Evolutionary conservation across 139 green algal species (phyloP), one percentile per base, ranked within the genome.

Genomic region (Coelastrella sp.): DNA sequence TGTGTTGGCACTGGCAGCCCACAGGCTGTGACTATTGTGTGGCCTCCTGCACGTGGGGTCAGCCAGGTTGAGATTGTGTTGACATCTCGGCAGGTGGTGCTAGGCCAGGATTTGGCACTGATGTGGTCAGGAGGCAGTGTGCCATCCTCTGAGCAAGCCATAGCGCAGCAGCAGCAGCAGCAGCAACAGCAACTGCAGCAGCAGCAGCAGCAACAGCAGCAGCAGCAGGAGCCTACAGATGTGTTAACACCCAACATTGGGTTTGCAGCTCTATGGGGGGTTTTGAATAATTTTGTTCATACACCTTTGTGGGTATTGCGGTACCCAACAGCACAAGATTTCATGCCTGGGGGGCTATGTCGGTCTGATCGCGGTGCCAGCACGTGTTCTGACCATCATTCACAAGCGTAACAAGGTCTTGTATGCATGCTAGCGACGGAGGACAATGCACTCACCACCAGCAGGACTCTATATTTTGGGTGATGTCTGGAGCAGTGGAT

Each of bases 161-260:
- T 57, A 49, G 73, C 24, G 73, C 73, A 80, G 14, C 73, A 80
- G 73, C 73, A 49, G 73, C 73, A 80, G 73, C 73, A 80, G 19
- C 73, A 79, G 14, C 72, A 79, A 12, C 72, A 79, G 10, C 72
- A 79, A 12, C n/a, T 11, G n/a, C 72, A 79, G 72, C 72, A 35
- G 27, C 75, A 82, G 75, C 27, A n/a, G 73, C 73, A 80, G 14
- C 73, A 80, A 5, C 73, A 49, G 73, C 73, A 80, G 73, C 73
- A 80, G 19, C 73, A 59, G 76, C 76, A 82, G 12, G 76, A 22
- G 76, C 76, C 35, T 20, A 60, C 24, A 60, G 35, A 82, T 4
- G 76, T 82, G 76, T n/a, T n/a, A n/a, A n/a, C n/a, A n/a, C n/a
- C n/a, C n/a, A n/a, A n/a, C n/a, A n/a, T n/a, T 76, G 68, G 68